Percentiles rank a stretch among this genome's conserved stretches.
Evolutionary conservation across 495 filamentous ascomycete species (phyloP).

Genomic region (Gamarada debralockiae): DNA sequence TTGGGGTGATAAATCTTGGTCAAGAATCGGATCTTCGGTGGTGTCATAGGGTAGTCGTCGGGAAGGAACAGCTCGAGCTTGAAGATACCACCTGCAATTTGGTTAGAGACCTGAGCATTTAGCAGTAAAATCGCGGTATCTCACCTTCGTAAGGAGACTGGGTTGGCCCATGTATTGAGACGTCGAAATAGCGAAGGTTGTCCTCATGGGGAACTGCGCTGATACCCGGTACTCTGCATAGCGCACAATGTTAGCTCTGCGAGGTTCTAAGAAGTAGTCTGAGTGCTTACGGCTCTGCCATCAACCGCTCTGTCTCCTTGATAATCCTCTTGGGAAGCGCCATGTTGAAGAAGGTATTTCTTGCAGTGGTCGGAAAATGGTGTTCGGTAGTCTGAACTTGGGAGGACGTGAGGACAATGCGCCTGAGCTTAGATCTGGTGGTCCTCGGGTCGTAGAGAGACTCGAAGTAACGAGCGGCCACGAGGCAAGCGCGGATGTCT

Average conservation of each 20-base stretch:
- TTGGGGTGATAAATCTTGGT: constrained; percentile 99
- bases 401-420: too few relatives aligned
- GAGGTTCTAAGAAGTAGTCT: neutral
- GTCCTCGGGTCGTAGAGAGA: too few relatives aligned
- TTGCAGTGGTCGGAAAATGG: neutral
- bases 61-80: constrained; percentile 98
- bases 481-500: too few relatives aligned
- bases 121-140: constrained; percentile 2
- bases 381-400: too few relatives aligned
- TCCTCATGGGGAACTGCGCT: constrained; percentile 97
- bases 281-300: constrained; percentile 83
- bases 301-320: constrained; percentile 96
- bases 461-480: neutral
- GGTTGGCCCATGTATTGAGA: constrained; percentile 90
- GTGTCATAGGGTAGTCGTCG: constrained; percentile 99
- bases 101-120: constrained; percentile 4
- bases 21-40: constrained; percentile 95
- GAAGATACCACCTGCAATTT: constrained; percentile 76
- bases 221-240: constrained; percentile 83
- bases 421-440: too few relatives aligned
- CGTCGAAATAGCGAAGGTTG: constrained; percentile 97
- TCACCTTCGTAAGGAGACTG: constrained; percentile 91
- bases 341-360: constrained; percentile 3
- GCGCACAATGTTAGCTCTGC: constrained; percentile 5
- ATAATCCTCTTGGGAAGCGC: constrained; percentile 93